Conservation (phyloP, 768 basidiomycete genomes). For the Strobilomyces dryophilus region DNA sequence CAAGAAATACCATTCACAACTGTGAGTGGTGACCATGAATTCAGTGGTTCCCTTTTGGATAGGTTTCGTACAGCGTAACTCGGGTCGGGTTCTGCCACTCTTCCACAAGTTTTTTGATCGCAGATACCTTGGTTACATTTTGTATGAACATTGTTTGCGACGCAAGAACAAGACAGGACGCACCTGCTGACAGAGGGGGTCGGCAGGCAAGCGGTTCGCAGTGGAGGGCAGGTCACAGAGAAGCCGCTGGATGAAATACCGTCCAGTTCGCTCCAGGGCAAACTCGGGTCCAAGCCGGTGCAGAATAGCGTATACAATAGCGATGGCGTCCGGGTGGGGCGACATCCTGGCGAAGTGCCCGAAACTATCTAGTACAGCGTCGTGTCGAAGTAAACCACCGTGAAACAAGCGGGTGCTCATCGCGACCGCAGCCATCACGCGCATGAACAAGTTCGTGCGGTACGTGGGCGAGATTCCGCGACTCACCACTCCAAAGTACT, state of each 20-base stretch:
- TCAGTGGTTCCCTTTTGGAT: neutral
- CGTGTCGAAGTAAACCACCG: conserved; percentile 6
- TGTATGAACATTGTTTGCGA: neutral
- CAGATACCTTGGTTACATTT: conserved; percentile 6
- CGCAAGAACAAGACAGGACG: neutral
- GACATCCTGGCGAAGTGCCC: conserved; percentile 11
- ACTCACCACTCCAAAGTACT: conserved; percentile 8
- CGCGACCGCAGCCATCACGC: conserved; percentile 12
- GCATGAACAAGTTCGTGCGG: conserved; percentile 9
- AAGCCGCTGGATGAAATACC: conserved; percentile 13
- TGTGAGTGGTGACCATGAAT: neutral
- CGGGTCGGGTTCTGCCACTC: conserved; percentile 5
- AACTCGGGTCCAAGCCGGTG: conserved; percentile 17
- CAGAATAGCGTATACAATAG: conserved; percentile 11
- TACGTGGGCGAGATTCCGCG: neutral
- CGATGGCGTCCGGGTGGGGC: conserved; percentile 18
- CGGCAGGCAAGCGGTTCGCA: neutral
- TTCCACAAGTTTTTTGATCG: conserved; percentile 8
- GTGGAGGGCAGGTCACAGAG: conserved; percentile 8
- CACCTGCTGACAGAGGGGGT: conserved; percentile 19
- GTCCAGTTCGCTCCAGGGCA: conserved; percentile 4
- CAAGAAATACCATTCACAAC: neutral
- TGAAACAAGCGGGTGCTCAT: conserved; percentile 16
- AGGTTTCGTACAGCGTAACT: conserved; percentile 6
- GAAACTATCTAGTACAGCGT: conserved; percentile 3